Base-by-base conservation (phyloP, 2,329 filamentous ascomycete genomes). In the Didymella arachidicola region DNA sequence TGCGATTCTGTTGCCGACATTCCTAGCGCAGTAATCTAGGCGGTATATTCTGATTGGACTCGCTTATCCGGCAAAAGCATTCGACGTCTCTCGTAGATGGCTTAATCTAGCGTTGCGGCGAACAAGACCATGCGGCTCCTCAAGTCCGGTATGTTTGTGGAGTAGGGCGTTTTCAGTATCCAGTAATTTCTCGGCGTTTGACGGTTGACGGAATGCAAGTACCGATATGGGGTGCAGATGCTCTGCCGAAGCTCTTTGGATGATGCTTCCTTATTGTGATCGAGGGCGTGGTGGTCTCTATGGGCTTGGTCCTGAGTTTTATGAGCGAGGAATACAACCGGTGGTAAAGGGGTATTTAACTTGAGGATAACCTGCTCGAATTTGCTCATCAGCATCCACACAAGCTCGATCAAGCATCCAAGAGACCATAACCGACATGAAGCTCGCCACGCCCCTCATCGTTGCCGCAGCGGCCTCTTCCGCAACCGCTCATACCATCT, bases 401-500 rank as follows among this genome's bases (percentile, higher is more conserved):
- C 34, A 47, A 42, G 25, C 36, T 54, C 43, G 16, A 18, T 43
- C 51, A 54, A 47, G 42, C 26, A 42, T 43, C 25, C 10, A 25
- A n/a, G 16, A 16, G 12, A 43, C 18, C 12, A 43, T 16, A 19
- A 25, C 18, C 43, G 68, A 19, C 0, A 75, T 75, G 73, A 74
- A 70, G 64, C 45, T 75, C 32, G 68, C 66, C 10, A 59, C 67
- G 12, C 59, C 67, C 19, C 57, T 75, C 38, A 50, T 62, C 16
- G 47, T 73, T 14, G 71, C 71, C 29, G 63, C 68, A 2, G 67
- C 67, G 27, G 71, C 71, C 3, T 73, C 74, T 11, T 72, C 75
- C 16, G 79, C 75, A 38, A 78, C 78, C 11, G 81, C 80, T 4
- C 81, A 84, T 68, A 82, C 82, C 48, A 84, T 84, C 72, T 83